Base-by-base conservation (phyloP, 1,139 yeast species). In the Candida sanyaensis region DNA sequence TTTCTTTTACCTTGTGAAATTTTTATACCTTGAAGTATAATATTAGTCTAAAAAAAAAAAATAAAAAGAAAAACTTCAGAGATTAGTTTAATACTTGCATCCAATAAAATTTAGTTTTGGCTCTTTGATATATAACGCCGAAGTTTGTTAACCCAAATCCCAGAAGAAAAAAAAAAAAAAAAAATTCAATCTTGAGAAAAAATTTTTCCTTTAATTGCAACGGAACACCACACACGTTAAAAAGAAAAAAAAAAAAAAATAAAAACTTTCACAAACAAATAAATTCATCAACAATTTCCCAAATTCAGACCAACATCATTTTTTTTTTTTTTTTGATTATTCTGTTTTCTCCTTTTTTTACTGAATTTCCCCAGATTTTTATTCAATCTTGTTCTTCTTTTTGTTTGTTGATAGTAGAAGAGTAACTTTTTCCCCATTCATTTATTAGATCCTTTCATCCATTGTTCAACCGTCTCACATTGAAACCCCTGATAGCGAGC, bases 1-100 rank as follows among this genome's bases (percentile, higher is more conserved):
- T 36, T 36, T 36, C 39, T 36, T 36, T 36, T 36, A 36, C 39
- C 39, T 33, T 36, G 39, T 36, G 39, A 36, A 36, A 24, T 23
- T 36, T 36, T 36, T 13, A 24, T 29, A n/a, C 30, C 4, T 33
- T 4, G 9, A 11, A 33, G n/a, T n/a, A n/a, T n/a, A n/a, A n/a
- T n/a, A n/a, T n/a, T n/a, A n/a, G n/a, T n/a, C n/a, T n/a, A n/a
- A n/a, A n/a, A n/a, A n/a, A n/a, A n/a, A n/a, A n/a, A n/a, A n/a
- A n/a, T n/a, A 26, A 26, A 6, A 26, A 4, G 2, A 26, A 26
- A 26, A 26, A 26, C 2, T 26, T 26, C 28, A 6, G 28, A 6
- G 28, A 26, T 26, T 17, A 3, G 4, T 26, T 6, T 26, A 26
- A 26, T 26, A 26, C 28, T 26, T 8, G 9, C 39, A 24, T 24